These are phyloP conservation scores for Curvularia eragrostidis DNA, from an alignment of 2,329 filamentous ascomycete genomes.

Conservation along the genomic window DNA sequence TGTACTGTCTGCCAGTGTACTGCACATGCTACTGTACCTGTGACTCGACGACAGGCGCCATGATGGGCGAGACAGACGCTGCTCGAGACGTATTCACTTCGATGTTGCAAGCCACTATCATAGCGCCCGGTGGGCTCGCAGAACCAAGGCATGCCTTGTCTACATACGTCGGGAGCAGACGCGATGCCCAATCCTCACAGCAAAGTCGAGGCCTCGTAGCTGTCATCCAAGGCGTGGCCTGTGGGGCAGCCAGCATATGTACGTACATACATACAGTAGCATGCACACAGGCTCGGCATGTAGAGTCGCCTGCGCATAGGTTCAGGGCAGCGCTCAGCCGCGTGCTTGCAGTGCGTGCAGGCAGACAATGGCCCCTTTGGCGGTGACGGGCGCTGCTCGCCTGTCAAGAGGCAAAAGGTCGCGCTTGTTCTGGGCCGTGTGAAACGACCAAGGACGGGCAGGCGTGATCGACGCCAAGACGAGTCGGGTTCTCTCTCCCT, in stretches of 20 bases:
- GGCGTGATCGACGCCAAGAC: constrained; percentile 39
- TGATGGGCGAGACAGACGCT: neutral
- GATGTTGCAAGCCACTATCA: neutral
- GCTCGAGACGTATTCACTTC: neutral
- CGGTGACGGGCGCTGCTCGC: constrained; percentile 19
- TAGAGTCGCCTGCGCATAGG: neutral
- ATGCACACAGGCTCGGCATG: neutral
- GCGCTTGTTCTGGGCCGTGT: constrained; percentile 36
- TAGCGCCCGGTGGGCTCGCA: neutral
- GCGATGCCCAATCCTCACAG: constrained; percentile 18
- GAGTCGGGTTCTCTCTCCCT: constrained; percentile 30
- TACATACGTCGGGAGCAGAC: neutral
- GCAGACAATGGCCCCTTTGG: constrained; percentile 13
- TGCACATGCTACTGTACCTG: neutral
- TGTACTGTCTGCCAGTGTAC: too few relatives aligned
- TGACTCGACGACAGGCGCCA: neutral
- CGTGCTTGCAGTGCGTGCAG: neutral
- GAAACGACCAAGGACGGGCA: constrained; percentile 33
- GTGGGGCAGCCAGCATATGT: constrained; percentile 26
- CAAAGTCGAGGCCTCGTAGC: constrained; percentile 16
- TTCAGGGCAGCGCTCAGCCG: neutral
- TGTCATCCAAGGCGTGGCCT: constrained; percentile 24
- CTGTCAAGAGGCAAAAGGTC: constrained; percentile 24
- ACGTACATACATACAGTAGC: constrained; percentile 1
- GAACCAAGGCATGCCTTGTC: neutral